Evolutionary conservation across 2,329 filamentous ascomycete species (phyloP), one percentile per base, ranked within the genome.

Genomic region (Sporothrix schenckii): DNA sequence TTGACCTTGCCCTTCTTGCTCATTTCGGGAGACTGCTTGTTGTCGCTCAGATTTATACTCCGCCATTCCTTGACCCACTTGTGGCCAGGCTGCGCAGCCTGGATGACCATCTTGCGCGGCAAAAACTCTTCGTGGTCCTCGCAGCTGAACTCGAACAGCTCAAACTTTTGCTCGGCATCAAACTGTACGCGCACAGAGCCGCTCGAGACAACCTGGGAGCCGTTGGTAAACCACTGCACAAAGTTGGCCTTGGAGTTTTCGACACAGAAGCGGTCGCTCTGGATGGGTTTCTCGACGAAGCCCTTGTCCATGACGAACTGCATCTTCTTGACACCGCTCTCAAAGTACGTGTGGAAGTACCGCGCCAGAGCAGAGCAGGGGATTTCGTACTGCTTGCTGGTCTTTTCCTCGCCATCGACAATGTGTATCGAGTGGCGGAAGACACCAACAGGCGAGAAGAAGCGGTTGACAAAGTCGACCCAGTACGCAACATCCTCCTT

Each of bases 261-360:
- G 27, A 97, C 90, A 75, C 89, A 89, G 76, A 91, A 89, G 60
- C 88, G 88, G 63, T 90, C 88, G 70, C 86, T 87, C 1, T 86
- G 83, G 49, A 91, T 79, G 11, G 84, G 80, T 66, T 83, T 83
- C 73, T 90, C 88, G 0, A 80, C 80, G 1, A 82, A 84, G 2
- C 84, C 83, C 76, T 88, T 89, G 75, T 97, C 93, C 76, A 97
- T 86, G 27, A 93, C 88, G 77, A 98, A 86, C 78, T 97, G 93
- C 75, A 98, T 92, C 69, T 89, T 92, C 75, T 88, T 91, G 69
- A 97, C 89, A 7, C 93, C 94, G 72, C 92, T 94, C 70, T 91
- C 90, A 78, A 95, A 97, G 76, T 97, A 91, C 0, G 92, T 94
- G 76, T 91, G 89, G 78, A 97, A 97, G 79, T 95, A 98, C 76